Conservation (phyloP, 345 rosid genomes). For the Capsella bursapastoris region DNA sequence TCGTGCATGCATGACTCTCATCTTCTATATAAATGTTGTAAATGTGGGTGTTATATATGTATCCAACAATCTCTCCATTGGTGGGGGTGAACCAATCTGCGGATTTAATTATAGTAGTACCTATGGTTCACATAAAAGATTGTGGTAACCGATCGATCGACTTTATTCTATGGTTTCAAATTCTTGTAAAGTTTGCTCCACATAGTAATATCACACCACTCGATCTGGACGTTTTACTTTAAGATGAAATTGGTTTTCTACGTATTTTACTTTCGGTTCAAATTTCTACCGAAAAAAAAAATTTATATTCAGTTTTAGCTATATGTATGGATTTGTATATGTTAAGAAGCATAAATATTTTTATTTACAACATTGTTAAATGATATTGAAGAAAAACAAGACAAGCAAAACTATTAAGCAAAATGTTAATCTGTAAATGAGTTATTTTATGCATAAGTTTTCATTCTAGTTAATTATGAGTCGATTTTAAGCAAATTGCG, state of each 20-base stretch:
- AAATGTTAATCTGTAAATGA: neutral
- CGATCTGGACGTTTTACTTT: neutral
- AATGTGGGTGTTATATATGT: neutral
- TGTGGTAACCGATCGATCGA: neutral
- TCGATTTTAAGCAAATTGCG: neutral
- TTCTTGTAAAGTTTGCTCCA: neutral
- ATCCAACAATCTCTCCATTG: neutral
- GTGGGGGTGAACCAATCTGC: neutral
- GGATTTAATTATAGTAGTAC: neutral
- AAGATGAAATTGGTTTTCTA: neutral
- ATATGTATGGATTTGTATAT: neutral
- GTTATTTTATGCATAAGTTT: neutral
- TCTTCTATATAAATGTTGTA: constrained; percentile 7
- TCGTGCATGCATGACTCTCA: neutral
- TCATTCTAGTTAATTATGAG: neutral
- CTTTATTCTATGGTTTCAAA: constrained; percentile 3
- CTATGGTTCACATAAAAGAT: neutral
- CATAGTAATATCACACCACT: neutral
- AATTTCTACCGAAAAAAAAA: neutral
- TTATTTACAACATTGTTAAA: neutral
- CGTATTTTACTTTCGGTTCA: neutral
- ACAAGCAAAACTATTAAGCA: neutral
- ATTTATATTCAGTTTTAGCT: neutral
- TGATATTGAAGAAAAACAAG: neutral
- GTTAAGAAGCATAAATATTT: neutral